Evolutionary conservation across 2,329 filamentous ascomycete genomes (phyloP).

Genomic region (Immersiporthe knoxdaviesiana): DNA sequence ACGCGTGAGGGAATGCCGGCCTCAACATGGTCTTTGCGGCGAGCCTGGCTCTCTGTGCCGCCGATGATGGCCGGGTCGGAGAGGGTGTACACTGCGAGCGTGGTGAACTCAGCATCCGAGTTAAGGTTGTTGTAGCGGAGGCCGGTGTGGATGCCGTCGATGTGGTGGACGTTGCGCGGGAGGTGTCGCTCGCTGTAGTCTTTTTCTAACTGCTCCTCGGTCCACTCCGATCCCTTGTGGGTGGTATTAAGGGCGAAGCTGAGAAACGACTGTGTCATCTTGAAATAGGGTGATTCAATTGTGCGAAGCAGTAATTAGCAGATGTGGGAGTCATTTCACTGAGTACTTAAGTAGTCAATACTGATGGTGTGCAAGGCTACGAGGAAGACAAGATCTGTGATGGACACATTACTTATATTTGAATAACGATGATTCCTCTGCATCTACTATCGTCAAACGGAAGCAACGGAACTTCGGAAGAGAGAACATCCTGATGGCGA

Average conservation of each 20-base stretch:
- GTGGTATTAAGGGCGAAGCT: neutral
- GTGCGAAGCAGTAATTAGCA: neutral
- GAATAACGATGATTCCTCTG: no score
- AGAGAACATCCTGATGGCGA: no score
- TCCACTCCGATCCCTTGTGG: neutral
- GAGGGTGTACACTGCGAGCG: slow-evolving; percentile 7
- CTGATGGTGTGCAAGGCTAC: no score
- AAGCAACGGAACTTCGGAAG: neutral
- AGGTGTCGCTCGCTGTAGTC: neutral
- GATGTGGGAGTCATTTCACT: neutral
- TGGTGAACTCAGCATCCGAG: neutral
- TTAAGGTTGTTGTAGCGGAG: neutral
- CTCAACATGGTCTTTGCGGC: slow-evolving; percentile 1
- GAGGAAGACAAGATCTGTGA: neutral
- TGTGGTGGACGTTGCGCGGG: slow-evolving; percentile 6
- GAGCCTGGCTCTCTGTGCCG: neutral
- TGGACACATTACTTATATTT: no score
- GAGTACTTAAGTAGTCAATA: no score
- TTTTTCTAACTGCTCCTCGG: neutral
- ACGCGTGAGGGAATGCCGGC: neutral
- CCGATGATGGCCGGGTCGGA: slow-evolving; percentile 4
- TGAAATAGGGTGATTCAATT: neutral
- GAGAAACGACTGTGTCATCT: neutral
- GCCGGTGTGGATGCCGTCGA: neutral
- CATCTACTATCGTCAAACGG: neutral